Evolutionary conservation across 805 yeast species (phyloP).

Genomic region (Starmerella lactis-condensi): DNA sequence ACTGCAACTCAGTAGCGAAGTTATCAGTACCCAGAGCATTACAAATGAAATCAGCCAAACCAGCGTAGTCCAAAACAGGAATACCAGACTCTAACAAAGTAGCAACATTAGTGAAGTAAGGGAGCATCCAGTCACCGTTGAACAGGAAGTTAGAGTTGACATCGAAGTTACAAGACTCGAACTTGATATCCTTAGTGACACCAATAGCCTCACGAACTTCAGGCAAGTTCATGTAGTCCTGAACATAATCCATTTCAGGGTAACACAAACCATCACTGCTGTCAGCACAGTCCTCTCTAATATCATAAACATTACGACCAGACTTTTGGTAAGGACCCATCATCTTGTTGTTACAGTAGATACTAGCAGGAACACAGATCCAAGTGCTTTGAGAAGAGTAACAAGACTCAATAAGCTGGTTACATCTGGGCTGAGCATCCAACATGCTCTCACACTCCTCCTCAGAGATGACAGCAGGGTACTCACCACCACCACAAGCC

Average conservation of each 20-base stretch:
- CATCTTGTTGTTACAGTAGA: conserved; percentile 62
- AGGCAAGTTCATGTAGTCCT: conserved; percentile 53
- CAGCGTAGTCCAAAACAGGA: conserved; percentile 82
- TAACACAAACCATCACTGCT: conserved; percentile 38
- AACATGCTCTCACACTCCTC: conserved; percentile 59
- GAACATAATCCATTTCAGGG: conserved; percentile 50
- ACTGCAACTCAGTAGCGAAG: conserved; percentile 52
- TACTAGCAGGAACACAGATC: conserved; percentile 75
- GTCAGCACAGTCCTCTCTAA: conserved; percentile 43
- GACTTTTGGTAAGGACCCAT: conserved; percentile 61
- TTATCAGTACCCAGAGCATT: conserved; percentile 84
- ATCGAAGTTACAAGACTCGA: conserved; percentile 57
- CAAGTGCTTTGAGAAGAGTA: conserved; percentile 51
- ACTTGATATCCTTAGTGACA: conserved; percentile 54
- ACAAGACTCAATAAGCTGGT: conserved; percentile 51
- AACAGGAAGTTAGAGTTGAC: conserved; percentile 56
- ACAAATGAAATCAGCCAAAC: conserved; percentile 82
- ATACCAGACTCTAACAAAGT: conserved; percentile 45
- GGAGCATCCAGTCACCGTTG: conserved; percentile 49
- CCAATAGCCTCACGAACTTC: conserved; percentile 64
- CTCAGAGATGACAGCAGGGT: conserved; percentile 52
- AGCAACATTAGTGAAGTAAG: conserved; percentile 40
- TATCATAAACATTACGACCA: conserved; percentile 75
- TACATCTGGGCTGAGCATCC: conserved; percentile 51
- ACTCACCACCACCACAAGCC: conserved; percentile 91